phyloP scores from a whole-genome alignment of 2,329 filamentous ascomycete species.

The Sporothrix humicola region DNA sequence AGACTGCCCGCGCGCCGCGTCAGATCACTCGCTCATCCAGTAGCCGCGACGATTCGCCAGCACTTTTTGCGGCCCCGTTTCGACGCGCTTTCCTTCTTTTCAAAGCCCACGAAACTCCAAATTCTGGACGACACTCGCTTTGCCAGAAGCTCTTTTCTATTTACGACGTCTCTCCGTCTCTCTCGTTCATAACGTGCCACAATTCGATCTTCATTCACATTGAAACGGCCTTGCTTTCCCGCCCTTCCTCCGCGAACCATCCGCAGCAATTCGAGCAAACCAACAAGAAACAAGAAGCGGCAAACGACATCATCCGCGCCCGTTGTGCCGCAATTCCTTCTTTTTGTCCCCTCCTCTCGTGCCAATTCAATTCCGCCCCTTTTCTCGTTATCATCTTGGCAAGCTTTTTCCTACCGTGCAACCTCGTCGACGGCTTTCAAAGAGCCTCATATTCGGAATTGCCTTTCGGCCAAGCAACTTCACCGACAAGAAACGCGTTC shows the following conservation, averaged over 20 bases:
- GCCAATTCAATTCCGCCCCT: background rate
- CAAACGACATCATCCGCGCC: conserved; percentile 29
- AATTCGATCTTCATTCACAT: background rate
- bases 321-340: background rate
- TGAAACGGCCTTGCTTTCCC: background rate
- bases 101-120: background rate
- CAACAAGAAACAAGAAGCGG: background rate
- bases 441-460: background rate
- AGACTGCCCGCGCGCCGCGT: conserved; percentile 12
- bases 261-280: background rate
- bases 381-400: background rate
- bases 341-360: background rate
- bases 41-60: background rate
- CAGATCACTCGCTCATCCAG: conserved; percentile 4
- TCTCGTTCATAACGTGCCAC: background rate
- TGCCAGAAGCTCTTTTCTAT: too few relatives aligned
- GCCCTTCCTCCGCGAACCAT: conserved; percentile 11
- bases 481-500: conserved; percentile 2
- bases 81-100: background rate
- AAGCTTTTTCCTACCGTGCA: background rate
- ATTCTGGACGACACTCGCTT: conserved; percentile 1
- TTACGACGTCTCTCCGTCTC: background rate
- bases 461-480: background rate
- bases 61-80: background rate
- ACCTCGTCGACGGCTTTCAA: background rate